Base-by-base conservation (phyloP, 805 yeast genomes). In the Metschnikowia orientalis region DNA sequence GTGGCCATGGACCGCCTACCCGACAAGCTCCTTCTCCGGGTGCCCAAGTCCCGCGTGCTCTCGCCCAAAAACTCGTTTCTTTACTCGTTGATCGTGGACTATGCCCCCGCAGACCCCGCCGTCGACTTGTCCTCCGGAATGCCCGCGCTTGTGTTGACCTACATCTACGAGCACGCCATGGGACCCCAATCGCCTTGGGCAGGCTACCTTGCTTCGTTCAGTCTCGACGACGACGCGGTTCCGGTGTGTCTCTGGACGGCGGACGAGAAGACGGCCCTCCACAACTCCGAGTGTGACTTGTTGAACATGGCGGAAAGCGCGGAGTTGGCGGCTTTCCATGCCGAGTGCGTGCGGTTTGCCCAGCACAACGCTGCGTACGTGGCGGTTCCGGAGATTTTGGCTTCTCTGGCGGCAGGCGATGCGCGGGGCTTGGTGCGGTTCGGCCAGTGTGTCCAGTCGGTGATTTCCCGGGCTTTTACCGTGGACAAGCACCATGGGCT, bases 101-200 rank as follows among this genome's bases (percentile, higher is more conserved):
- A 69, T 18, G 43, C 40, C 5, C 38, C 44, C n/a, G 29, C 29
- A 0, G 51, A 48, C 5, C 37, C 38, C 3, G 20, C 31, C 8
- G 56, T 82, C 4, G 71, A 67, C 23, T 40, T 64, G 14, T 30
- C 52, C 3, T 22, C 29, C 2, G 92, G 94, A 0, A 74, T 83
- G 59, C 67, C 75, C 25, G 82, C 79, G 0, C 61, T 89, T 31
- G 75, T 81, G 5, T 43, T 85, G 6, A 75, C 89, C 0, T 82
- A 78, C 38, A 63, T 88, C 17, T 87, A 84, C 50, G 97, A 90
- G 52, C 56, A 67, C 34, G 59, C 74, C 3, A 59, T 70, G 28
- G 75, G 75, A 2, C 60, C 65, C n/a, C 45, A 54, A 4, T 81
- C 94, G n/a, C 96, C 95, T 4, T 90, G 97, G 97, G 65, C 39